Base-by-base conservation (phyloP, 2,329 filamentous ascomycete genomes). In the Atkinsonella hypoxylon region DNA sequence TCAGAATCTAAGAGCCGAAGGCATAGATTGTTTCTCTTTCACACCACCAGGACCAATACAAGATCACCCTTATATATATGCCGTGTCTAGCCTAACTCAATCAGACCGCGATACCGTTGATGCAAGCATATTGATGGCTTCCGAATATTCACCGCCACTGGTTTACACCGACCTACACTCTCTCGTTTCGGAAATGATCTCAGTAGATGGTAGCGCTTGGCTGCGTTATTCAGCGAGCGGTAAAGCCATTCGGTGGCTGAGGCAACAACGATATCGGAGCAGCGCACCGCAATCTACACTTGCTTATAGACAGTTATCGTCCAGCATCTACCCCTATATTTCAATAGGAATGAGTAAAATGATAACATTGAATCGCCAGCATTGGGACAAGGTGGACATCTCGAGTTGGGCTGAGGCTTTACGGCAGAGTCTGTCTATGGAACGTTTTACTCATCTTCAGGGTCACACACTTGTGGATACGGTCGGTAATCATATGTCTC, bases 51-150 rank as follows among this genome's bases (percentile, higher is more conserved):
- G 56, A 2, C 44, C 52, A 3, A 51, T 53, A 42, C 59, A 62
- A 38, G 55, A 63, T 47, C 59, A 66, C 1, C 63, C 65, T 12
- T 70, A 70, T 52, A 80, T 83, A 2, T 94, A 87, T 61, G 81
- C 87, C 0, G 76, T 95, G 18, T 96, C 91, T 1, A 93, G 86
- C 18, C 78, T 79, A 12, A 73, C 79, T 22, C 79, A 77, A 1
- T 78, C 79, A 20, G 89, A 96, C 59, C 71, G 81, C 53, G 88
- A 95, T 39, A 81, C 77, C 42, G 94, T 97, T 83, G 91, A 97
- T 64, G 91, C 90, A 17, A 95, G 89, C 60, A 73, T 95, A 0
- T 76, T 97, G 17, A 97, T 97, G 91, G 89, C 83, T 51, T 84
- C 90, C 1, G 87, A 93, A 59, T 97, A 96, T 62, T 73, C 93